phyloP scores from a whole-genome alignment of 805 yeast species.

The Cyberlindnera veronae region DNA sequence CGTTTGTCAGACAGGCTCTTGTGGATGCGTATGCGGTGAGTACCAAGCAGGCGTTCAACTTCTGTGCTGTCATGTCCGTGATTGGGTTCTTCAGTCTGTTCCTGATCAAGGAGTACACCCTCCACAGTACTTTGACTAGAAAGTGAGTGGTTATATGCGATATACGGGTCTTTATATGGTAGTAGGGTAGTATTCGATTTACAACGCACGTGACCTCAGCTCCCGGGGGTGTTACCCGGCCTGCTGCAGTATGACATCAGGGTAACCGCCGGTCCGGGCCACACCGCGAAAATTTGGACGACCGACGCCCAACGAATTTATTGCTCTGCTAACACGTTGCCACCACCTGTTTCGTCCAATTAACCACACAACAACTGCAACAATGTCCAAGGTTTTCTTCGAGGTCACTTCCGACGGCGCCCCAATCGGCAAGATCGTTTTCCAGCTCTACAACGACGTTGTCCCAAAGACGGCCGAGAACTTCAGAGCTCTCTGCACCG shows the following conservation, averaged over 20 bases:
- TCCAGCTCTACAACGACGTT: constrained; percentile 84
- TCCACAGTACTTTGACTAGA: constrained; percentile 51
- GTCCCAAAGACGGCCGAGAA: constrained; percentile 96
- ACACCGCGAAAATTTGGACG: no score
- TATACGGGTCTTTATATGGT: no score
- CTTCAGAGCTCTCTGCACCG: constrained; percentile 92
- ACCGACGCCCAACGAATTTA: no score
- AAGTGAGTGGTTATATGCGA: constrained; percentile 4
- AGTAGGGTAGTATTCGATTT: no score
- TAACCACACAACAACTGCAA: background rate
- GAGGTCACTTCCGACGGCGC: constrained; percentile 78
- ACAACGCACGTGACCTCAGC: no score
- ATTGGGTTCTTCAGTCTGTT: constrained; percentile 41
- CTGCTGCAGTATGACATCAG: no score
- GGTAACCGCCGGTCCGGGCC: no score
- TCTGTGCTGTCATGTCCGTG: constrained; percentile 36
- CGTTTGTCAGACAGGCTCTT: constrained; percentile 43
- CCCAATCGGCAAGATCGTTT: constrained; percentile 78
- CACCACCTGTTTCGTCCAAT: no score
- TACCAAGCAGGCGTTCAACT: constrained; percentile 50
- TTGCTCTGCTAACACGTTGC: no score
- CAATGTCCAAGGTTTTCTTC: constrained; percentile 73
- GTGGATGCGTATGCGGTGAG: constrained; percentile 49
- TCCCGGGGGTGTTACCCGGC: no score
- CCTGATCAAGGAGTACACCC: constrained; percentile 53